phyloP scores from a whole-genome alignment of 352 stramenopile genomes.

The Phytopythium cucurbitacearum region DNA sequence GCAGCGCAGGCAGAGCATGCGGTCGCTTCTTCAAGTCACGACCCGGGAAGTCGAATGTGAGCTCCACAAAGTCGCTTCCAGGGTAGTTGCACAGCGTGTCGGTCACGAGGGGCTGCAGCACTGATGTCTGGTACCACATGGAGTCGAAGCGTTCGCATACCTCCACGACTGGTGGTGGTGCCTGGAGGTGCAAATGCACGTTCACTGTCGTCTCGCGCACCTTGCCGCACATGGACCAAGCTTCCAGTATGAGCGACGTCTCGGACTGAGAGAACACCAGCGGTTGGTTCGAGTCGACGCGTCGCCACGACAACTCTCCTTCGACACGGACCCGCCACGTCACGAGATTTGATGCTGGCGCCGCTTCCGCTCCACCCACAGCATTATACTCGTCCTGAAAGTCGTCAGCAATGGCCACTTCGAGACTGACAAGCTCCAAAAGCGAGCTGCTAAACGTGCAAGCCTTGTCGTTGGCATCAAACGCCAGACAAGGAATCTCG shows the following conservation, averaged over 20 bases:
- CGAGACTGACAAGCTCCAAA: slow-evolving; percentile 15
- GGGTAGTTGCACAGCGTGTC: slow-evolving; percentile 20
- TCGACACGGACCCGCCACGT: slow-evolving; percentile 2
- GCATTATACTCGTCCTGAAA: slow-evolving; percentile 4
- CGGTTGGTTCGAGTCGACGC: slow-evolving; percentile 22
- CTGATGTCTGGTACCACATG: slow-evolving; percentile 68
- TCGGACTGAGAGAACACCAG: slow-evolving; percentile 33
- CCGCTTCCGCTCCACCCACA: background rate
- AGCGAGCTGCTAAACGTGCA: slow-evolving; percentile 36
- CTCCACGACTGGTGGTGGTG: slow-evolving; percentile 8
- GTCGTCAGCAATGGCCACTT: background rate
- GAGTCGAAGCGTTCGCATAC: slow-evolving; percentile 48
- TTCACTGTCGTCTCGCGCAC: slow-evolving; percentile 42
- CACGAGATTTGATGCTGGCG: background rate
- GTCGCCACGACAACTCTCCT: background rate
- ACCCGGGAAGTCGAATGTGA: slow-evolving; percentile 6
- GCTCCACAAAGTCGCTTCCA: slow-evolving; percentile 23
- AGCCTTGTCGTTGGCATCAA: slow-evolving; percentile 19
- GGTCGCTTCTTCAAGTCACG: background rate
- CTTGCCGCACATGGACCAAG: slow-evolving; percentile 55
- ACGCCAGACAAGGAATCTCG: slow-evolving; percentile 38
- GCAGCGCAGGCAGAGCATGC: background rate
- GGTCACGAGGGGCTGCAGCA: slow-evolving; percentile 21
- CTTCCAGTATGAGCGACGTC: slow-evolving; percentile 49
- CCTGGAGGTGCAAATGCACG: slow-evolving; percentile 36